Percentiles rank a stretch among this genome's conserved stretches.
Evolutionary conservation across 495 filamentous ascomycete genomes (phyloP).

Genomic region (Neurospora sp.): DNA sequence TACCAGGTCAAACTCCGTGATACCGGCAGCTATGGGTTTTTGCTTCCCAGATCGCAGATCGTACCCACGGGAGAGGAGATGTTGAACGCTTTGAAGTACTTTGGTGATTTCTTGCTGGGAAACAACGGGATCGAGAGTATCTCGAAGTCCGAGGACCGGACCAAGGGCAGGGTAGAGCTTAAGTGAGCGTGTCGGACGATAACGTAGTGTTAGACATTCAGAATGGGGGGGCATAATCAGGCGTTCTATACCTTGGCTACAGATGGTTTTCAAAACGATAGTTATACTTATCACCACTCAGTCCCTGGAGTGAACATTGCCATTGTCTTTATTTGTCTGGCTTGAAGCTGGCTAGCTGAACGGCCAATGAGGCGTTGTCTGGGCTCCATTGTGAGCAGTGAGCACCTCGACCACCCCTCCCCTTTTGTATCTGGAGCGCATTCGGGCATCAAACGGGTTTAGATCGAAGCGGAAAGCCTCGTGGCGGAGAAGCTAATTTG

Average conservation of each 20-base stretch:
- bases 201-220: slow-evolving; percentile 8
- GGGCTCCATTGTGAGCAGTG: not conserved
- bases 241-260: not conserved
- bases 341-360: not conserved
- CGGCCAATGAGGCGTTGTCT: not conserved
- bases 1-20: slow-evolving; percentile 95
- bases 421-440: not conserved
- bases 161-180: slow-evolving; percentile 4
- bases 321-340: not conserved
- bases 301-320: not conserved
- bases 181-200: slow-evolving; percentile 5
- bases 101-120: slow-evolving; percentile 65
- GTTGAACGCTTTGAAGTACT: slow-evolving; percentile 67
- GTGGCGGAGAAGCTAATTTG: not conserved
- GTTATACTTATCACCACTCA: not conserved
- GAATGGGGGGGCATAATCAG: not conserved
- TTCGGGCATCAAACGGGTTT: not conserved
- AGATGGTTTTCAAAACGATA: not conserved
- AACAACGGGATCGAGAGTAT: slow-evolving; percentile 47
- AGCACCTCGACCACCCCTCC: not conserved
- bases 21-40: slow-evolving; percentile 86
- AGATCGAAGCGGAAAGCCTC: not conserved
- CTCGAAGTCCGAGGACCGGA: not conserved
- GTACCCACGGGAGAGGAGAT: slow-evolving; percentile 82
- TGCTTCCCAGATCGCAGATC: slow-evolving; percentile 80